Conservation (phyloP, 768 basidiomycete genomes). For the Neoboletus magnificus region DNA sequence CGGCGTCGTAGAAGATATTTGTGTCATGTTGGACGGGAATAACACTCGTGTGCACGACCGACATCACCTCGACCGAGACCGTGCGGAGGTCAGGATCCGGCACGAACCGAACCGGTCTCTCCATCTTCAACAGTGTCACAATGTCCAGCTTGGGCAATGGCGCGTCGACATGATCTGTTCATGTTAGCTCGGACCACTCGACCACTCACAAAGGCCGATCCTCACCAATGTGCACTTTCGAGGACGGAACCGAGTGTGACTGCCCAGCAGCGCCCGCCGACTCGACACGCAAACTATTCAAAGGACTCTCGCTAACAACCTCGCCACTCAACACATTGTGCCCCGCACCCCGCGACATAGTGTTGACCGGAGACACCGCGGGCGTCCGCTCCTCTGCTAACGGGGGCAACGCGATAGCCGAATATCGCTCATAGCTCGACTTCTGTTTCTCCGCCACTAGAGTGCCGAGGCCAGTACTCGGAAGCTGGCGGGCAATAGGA, state of each 20-base stretch:
- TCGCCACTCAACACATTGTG: constrained; percentile 1
- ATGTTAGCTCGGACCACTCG: background rate
- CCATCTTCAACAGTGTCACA: constrained; percentile 39
- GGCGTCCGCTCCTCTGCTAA: constrained; percentile 69
- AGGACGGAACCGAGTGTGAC: background rate
- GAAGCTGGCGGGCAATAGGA: constrained; percentile 10
- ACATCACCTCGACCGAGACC: constrained; percentile 73
- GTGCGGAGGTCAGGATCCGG: constrained; percentile 42
- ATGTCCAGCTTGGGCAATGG: constrained; percentile 51
- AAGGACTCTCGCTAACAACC: constrained; percentile 10
- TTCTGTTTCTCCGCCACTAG: constrained; percentile 52
- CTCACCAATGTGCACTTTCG: constrained; percentile 36
- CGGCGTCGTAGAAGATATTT: constrained; percentile 69
- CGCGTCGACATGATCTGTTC: constrained; percentile 39
- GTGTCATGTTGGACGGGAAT: constrained; percentile 42
- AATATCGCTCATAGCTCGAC: constrained; percentile 67
- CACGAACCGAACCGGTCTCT: constrained; percentile 7
- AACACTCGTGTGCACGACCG: constrained; percentile 50
- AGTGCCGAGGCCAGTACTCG: constrained; percentile 10
- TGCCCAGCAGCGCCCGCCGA: background rate
- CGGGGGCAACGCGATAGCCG: constrained; percentile 58
- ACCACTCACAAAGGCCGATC: background rate
- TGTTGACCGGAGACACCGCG: constrained; percentile 48
- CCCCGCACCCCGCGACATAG: constrained; percentile 39
- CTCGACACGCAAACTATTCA: constrained; percentile 8